Conservation (phyloP, 2,329 filamentous ascomycete genomes). For the Fusarium equiseti region DNA sequence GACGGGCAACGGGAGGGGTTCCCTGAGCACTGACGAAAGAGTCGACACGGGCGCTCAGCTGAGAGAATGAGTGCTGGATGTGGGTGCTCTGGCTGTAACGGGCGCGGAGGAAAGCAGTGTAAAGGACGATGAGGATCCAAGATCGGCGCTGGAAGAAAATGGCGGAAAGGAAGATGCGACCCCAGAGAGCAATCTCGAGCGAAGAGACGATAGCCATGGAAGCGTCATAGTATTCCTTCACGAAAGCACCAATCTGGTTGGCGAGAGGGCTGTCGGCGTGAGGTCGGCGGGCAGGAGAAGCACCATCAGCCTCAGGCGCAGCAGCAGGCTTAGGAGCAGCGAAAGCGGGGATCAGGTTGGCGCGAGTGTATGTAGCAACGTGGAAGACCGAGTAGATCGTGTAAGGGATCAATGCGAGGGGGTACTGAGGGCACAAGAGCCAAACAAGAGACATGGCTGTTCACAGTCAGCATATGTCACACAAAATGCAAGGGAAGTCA, state of each 20-base stretch:
- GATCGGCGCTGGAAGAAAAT: constrained; percentile 90
- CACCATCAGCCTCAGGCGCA: constrained; percentile 66
- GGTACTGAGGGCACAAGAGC: constrained; percentile 91
- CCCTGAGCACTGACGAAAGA: constrained; percentile 86
- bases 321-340: constrained; percentile 71
- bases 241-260: constrained; percentile 89
- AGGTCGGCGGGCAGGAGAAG: constrained; percentile 58
- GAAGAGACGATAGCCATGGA: constrained; percentile 93
- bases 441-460: constrained; percentile 93
- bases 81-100: constrained; percentile 91
- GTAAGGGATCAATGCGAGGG: constrained; percentile 92
- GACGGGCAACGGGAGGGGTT: constrained; percentile 81
- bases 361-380: constrained; percentile 94
- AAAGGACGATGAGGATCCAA: constrained; percentile 87
- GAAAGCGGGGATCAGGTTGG: constrained; percentile 90
- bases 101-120: constrained; percentile 92
- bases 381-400: constrained; percentile 98
- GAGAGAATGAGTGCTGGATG: constrained; percentile 84
- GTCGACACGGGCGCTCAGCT: constrained; percentile 81
- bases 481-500: background rate
- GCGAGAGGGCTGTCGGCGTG: constrained; percentile 70
- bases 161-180: constrained; percentile 83
- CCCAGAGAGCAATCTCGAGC: constrained; percentile 89
- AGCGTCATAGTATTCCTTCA: constrained; percentile 97
- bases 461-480: constrained; percentile 17